Percentiles rank a stretch among this genome's conserved stretches.
Conservation (phyloP, 2,329 filamentous ascomycete genomes). For the Monilinia polystroma region DNA sequence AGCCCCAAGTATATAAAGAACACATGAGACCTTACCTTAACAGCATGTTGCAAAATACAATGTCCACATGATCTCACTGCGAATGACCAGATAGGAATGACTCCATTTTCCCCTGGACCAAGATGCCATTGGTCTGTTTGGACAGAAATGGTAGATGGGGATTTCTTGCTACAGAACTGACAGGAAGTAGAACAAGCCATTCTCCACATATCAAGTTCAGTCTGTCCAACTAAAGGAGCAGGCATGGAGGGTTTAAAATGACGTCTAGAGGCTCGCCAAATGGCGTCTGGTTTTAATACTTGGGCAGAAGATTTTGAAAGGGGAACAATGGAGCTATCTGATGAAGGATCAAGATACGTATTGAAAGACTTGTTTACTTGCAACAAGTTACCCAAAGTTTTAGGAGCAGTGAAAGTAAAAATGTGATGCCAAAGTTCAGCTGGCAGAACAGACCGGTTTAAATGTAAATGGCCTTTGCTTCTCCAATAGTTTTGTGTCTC, state of each 20-base stretch:
- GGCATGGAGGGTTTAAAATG: constrained; percentile 66
- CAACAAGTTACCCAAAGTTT: constrained; percentile 62
- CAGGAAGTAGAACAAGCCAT: constrained; percentile 63
- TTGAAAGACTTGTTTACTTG: constrained; percentile 67
- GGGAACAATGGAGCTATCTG: constrained; percentile 42
- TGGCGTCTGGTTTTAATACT: constrained; percentile 57
- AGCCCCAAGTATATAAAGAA: constrained; percentile 13
- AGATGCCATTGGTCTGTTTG: constrained; percentile 52
- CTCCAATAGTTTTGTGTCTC: constrained; percentile 27
- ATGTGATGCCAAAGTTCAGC: constrained; percentile 68
- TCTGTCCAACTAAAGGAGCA: constrained; percentile 60
- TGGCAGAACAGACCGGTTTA: constrained; percentile 47
- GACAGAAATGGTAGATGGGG: constrained; percentile 32
- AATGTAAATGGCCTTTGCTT: constrained; percentile 28
- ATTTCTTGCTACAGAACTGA: constrained; percentile 61
- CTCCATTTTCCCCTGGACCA: constrained; percentile 60
- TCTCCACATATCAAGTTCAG: constrained; percentile 76
- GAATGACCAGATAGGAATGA: constrained; percentile 71
- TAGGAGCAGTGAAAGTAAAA: constrained; percentile 65
- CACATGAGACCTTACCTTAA: constrained; percentile 57
- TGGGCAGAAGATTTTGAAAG: constrained; percentile 40
- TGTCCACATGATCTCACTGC: constrained; percentile 62
- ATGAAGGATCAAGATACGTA: constrained; percentile 54
- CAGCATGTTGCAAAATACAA: constrained; percentile 60
- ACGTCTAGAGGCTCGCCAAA: constrained; percentile 71